phyloP scores from a whole-genome alignment of 768 basidiomycete species.

The Leccinum variicolor region DNA sequence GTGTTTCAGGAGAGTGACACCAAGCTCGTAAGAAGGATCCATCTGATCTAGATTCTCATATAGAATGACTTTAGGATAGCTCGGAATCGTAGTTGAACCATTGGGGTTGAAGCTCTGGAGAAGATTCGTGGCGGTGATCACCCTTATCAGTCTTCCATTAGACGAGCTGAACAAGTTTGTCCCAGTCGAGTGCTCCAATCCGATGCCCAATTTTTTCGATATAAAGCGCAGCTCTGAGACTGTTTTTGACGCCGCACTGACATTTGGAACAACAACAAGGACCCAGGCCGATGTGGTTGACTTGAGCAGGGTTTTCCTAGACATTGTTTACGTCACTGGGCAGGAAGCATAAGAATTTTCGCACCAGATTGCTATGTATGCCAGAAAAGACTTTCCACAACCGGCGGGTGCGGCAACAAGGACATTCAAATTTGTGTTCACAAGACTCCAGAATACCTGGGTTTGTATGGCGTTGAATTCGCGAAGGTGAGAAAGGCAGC shows the following conservation, averaged over 20 bases:
- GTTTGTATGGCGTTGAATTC: constrained; percentile 86
- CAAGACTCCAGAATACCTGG: constrained; percentile 80
- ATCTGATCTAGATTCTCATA: constrained; percentile 86
- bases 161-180: constrained; percentile 34
- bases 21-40: constrained; percentile 78
- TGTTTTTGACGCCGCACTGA: constrained; percentile 53
- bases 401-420: constrained; percentile 78
- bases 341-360: constrained; percentile 23
- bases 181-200: constrained; percentile 32
- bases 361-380: constrained; percentile 70
- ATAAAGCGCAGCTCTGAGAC: constrained; percentile 48
- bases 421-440: constrained; percentile 63
- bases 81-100: constrained; percentile 22
- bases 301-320: constrained; percentile 54
- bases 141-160: constrained; percentile 45
- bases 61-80: constrained; percentile 61
- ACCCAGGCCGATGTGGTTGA: constrained; percentile 47
- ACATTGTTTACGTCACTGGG: constrained; percentile 11
- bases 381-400: constrained; percentile 77
- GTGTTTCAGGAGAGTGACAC: constrained; percentile 67
- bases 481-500: constrained; percentile 44
- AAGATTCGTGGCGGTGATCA: constrained; percentile 54
- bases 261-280: constrained; percentile 61
- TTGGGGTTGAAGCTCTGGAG: constrained; percentile 40
- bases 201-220: constrained; percentile 38